Evolutionary conservation across 2,329 filamentous ascomycete species (phyloP), one percentile per base, ranked within the genome.

Genomic region (Trichoderma sp.): DNA sequence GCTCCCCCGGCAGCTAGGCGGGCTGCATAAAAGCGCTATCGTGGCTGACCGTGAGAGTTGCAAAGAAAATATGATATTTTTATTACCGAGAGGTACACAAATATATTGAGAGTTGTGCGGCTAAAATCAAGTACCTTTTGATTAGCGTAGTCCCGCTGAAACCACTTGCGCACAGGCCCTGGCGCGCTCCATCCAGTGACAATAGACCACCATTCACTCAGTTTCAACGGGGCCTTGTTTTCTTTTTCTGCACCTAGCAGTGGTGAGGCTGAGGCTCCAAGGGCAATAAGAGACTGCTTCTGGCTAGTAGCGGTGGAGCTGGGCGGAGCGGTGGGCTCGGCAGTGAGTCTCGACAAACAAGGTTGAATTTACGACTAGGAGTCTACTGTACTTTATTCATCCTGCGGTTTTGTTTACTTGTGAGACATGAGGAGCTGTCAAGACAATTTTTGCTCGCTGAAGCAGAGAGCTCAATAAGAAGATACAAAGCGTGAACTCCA

Each of bases 261-360:
- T 65, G 52, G 62, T 65, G 62, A 65, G 62, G 62, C 62, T 65
- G 62, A 65, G 19, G 52, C 27, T 27, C 40, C 27, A 27, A n/a
- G n/a, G 47, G 52, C 35, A 37, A 33, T n/a, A 65, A 57, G 62
- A 57, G 27, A 27, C 62, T 37, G 35, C 21, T 65, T 65, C 24
- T 29, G 35, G 62, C 37, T 33, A 57, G 33, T 19, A 43, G 37
- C 43, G 62, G 62, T 65, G 61, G 61, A 40, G 49, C 8, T 56
- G 19, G 33, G 24, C 49, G 21, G 33, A 40, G n/a, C 61, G 16
- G 61, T 40, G 49, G 49, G 47, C 49, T 64, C 61, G 61, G 49
- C 61, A 64, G n/a, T 64, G 47, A 62, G 43, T 29, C 16, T 53
- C 16, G 43, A 52, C 27, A 4, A 43, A 40, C 49, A 40, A 64